Conservation (phyloP, 2,329 filamentous ascomycete genomes). For the Paradendryphiella salina region DNA sequence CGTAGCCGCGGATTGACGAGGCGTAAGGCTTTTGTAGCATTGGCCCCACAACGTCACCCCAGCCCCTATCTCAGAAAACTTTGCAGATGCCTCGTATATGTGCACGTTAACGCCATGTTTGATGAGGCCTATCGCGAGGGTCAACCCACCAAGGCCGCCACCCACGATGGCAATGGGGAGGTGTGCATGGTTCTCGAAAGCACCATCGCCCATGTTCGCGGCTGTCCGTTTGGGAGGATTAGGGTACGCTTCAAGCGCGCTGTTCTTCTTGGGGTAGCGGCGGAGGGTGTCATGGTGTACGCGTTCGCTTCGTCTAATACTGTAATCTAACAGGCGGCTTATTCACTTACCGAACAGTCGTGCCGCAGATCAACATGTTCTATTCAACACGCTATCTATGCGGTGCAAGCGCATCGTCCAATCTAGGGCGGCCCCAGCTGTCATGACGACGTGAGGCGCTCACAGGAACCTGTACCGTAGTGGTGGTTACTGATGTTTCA, state of each 20-base stretch:
- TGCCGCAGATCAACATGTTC: background rate
- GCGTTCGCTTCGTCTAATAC: background rate
- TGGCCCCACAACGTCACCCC: constrained; percentile 36
- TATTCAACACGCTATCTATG: background rate
- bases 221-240: background rate
- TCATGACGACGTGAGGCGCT: background rate
- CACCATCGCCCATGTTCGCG: background rate
- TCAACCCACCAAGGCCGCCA: constrained; percentile 37
- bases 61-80: constrained; percentile 35
- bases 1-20: constrained; percentile 28
- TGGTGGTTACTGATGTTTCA: background rate
- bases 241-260: background rate
- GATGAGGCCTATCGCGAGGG: constrained; percentile 34
- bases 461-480: background rate
- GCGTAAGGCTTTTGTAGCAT: constrained; percentile 28
- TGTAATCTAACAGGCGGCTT: background rate
- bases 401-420: background rate
- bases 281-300: background rate
- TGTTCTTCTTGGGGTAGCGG: background rate
- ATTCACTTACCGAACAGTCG: background rate
- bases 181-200: background rate
- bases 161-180: constrained; percentile 36
- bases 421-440: background rate
- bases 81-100: constrained; percentile 34
- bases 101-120: constrained; percentile 28